Conservation (phyloP, 139 green algal species). For the Auxenochlorella pyrenoidosa region DNA sequence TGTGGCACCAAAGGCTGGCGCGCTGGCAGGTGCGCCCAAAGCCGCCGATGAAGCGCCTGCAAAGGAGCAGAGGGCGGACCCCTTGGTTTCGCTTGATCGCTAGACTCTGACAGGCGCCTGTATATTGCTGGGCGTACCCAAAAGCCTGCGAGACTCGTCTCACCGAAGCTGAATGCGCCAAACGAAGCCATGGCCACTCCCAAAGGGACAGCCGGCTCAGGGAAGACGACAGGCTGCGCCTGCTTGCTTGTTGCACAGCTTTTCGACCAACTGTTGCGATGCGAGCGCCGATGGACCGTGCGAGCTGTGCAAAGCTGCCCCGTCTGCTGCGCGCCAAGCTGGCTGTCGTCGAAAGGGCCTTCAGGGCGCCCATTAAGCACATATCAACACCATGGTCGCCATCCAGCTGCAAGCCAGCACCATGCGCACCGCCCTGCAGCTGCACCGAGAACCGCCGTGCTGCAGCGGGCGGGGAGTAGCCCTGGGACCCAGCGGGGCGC, state of each 20-base stretch:
- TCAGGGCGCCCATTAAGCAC: neutral
- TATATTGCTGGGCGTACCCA: neutral
- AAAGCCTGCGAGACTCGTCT: neutral
- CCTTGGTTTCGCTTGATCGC: neutral
- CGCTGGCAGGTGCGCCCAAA: neutral
- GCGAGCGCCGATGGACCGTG: too few species aligned
- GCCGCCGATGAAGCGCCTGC: constrained; percentile 2
- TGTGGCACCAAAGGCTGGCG: constrained; percentile 17
- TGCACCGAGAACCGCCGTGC: neutral
- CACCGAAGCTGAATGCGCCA: constrained; percentile 27
- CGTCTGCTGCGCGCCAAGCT: too few species aligned
- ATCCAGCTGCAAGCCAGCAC: neutral
- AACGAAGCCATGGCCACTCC: neutral
- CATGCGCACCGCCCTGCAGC: constrained; percentile 2
- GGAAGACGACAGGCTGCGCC: too few species aligned
- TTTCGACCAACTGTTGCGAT: too few species aligned
- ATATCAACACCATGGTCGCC: neutral
- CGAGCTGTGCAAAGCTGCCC: too few species aligned
- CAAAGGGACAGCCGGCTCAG: neutral
- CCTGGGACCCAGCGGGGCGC: neutral
- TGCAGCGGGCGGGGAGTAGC: neutral
- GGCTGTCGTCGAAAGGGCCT: too few species aligned
- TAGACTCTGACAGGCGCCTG: neutral
- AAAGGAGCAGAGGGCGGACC: neutral
- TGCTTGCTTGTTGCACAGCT: too few species aligned